Evolutionary conservation across 352 stramenopile species (phyloP).

Genomic region (Globisporangium orthogonon): DNA sequence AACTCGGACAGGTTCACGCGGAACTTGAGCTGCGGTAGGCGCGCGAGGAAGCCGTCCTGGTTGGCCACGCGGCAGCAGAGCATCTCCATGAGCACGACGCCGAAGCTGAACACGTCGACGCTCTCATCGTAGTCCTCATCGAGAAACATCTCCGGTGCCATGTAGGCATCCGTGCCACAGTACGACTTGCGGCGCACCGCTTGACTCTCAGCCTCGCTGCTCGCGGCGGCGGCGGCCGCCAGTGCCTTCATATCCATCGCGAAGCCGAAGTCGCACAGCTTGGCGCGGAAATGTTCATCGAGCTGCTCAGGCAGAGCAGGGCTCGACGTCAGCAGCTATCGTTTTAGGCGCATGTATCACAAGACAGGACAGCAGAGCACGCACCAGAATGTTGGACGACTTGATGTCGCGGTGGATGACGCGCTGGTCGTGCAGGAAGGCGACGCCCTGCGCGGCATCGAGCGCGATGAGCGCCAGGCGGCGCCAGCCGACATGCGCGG

Average conservation of each 20-base stretch:
- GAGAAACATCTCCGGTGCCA: slow-evolving; percentile 81
- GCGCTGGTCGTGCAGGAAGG: slow-evolving; percentile 91
- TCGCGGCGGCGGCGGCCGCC: slow-evolving; percentile 9
- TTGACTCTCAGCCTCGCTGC: slow-evolving; percentile 18
- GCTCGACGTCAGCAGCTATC: too few species aligned
- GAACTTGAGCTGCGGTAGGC: slow-evolving; percentile 82
- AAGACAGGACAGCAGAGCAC: neutral
- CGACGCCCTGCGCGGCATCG: slow-evolving; percentile 87
- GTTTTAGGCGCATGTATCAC: too few species aligned
- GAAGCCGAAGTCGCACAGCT: slow-evolving; percentile 86
- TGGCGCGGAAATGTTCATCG: slow-evolving; percentile 58
- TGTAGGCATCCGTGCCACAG: slow-evolving; percentile 83
- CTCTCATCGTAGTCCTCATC: slow-evolving; percentile 83
- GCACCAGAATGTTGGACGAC: slow-evolving; percentile 78
- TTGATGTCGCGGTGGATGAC: slow-evolving; percentile 87
- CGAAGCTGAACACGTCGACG: slow-evolving; percentile 83
- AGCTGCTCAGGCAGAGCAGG: slow-evolving; percentile 17
- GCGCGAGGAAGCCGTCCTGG: slow-evolving; percentile 72
- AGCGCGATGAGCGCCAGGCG: slow-evolving; percentile 59
- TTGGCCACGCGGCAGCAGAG: slow-evolving; percentile 78
- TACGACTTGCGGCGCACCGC: slow-evolving; percentile 73
- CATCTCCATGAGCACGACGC: slow-evolving; percentile 85
- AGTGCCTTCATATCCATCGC: slow-evolving; percentile 50
- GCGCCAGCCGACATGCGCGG: slow-evolving; percentile 53
- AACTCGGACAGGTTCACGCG: slow-evolving; percentile 57